Conservation (phyloP, 2,329 filamentous ascomycete genomes). For the Magnaporthiopsis rhizophila region DNA sequence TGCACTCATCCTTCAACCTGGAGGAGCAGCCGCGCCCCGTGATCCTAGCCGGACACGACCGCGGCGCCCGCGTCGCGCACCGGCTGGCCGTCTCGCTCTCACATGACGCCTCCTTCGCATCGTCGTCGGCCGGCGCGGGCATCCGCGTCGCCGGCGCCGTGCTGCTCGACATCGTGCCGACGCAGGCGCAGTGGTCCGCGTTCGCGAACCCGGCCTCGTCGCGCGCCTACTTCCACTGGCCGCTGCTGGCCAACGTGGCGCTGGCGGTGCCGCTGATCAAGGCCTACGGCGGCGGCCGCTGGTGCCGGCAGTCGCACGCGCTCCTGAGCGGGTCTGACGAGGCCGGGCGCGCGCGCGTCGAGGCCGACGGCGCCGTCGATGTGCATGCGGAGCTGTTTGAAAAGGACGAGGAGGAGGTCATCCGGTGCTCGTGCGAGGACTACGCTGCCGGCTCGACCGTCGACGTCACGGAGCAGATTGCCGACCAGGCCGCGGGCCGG, state of each 20-base stretch:
- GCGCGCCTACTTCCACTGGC: conserved; percentile 40
- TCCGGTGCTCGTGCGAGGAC: conserved; percentile 36
- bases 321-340: conserved; percentile 20
- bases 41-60: conserved; percentile 40
- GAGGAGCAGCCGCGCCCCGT: conserved; percentile 21
- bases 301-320: conserved; percentile 24
- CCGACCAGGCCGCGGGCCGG: conserved; percentile 33
- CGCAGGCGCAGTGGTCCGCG: conserved; percentile 33
- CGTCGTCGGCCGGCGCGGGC: conserved; percentile 7
- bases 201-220: conserved; percentile 28
- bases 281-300: conserved; percentile 31
- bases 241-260: conserved; percentile 37
- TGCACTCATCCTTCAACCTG: conserved; percentile 23
- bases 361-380: conserved; percentile 29
- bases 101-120: conserved; percentile 11
- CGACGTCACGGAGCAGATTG: conserved; percentile 33
- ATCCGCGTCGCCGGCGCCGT: conserved; percentile 30
- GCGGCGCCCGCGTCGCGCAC: conserved; percentile 40
- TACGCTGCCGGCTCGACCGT: conserved; percentile 34
- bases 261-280: conserved; percentile 33
- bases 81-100: conserved; percentile 35
- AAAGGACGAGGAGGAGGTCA: conserved; percentile 26
- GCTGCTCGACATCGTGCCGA: conserved; percentile 42
- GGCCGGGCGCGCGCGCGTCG: conserved; percentile 13
- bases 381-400: conserved; percentile 34